These are phyloP conservation scores for Tylopilus rubrobrunneus DNA, from an alignment of 768 basidiomycete species.

Conservation along the genomic window DNA sequence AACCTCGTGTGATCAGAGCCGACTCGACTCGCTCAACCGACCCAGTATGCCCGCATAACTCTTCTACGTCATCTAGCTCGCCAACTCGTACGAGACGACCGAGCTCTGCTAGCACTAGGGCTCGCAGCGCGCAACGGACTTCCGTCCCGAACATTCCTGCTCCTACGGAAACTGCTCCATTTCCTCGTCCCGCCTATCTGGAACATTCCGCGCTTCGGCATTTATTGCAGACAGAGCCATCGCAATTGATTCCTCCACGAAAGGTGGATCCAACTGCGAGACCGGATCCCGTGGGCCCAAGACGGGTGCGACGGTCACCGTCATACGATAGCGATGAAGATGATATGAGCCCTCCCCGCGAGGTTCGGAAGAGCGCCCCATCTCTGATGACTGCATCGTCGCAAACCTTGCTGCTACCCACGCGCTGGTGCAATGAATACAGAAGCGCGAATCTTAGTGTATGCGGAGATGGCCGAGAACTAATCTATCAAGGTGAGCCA, in stretches of 20 bases:
- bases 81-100: conserved; percentile 46
- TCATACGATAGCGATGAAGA: conserved; percentile 68
- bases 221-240: conserved; percentile 53
- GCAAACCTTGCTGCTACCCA: conserved; percentile 58
- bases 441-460: conserved; percentile 57
- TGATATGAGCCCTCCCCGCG: conserved; percentile 48
- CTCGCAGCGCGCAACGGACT: conserved; percentile 22
- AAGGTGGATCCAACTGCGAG: conserved; percentile 33
- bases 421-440: conserved; percentile 74
- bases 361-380: conserved; percentile 28
- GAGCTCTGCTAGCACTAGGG: conserved; percentile 35
- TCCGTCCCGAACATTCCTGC: conserved; percentile 28
- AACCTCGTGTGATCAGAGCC: conserved; percentile 69
- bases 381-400: conserved; percentile 24
- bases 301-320: conserved; percentile 35
- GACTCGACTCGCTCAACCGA: conserved; percentile 43
- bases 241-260: conserved; percentile 35
- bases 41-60: conserved; percentile 35
- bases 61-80: conserved; percentile 38
- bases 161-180: conserved; percentile 36
- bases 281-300: conserved; percentile 17
- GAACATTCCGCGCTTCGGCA: conserved; percentile 73
- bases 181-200: conserved; percentile 69
- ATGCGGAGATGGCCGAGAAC: conserved; percentile 67
- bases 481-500: conserved; percentile 61